Base-by-base conservation (phyloP, 2,329 filamentous ascomycete genomes). In the Sarocladium kiliense region DNA sequence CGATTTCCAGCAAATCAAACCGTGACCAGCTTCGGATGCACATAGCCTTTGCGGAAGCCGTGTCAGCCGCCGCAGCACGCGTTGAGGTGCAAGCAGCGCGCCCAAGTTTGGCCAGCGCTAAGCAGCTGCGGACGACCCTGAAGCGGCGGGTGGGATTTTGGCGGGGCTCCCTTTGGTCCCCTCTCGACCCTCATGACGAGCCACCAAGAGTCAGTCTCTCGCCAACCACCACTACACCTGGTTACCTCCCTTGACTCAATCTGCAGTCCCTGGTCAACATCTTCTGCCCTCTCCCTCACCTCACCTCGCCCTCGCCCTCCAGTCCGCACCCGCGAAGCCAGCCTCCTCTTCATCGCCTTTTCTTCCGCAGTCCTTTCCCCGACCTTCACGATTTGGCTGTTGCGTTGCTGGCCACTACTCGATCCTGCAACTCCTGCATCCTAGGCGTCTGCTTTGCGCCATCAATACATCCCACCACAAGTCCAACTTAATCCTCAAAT, bases 291-390 rank as follows among this genome's bases (percentile, higher is more conserved):
- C 39, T 14, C 44, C n/a, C 21, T 49, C 21, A 27, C 25, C n/a
- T 19, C 56, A 63, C 61, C 32, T 61, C 59, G 12, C 51, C 18
- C 34, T 39, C 34, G 34, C 30, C 7, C 44, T 6, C 2, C 19
- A n/a, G n/a, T n/a, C n/a, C n/a, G n/a, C n/a, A n/a, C n/a, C n/a
- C n/a, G n/a, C n/a, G n/a, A n/a, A n/a, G n/a, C n/a, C n/a, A n/a
- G n/a, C n/a, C n/a, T n/a, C n/a, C n/a, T n/a, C 26, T 21, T 12
- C 49, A n/a, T 19, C 57, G 64, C 61, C 32, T 61, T 59, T 41
- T 25, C 54, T n/a, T 51, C 49, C 27, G 32, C 41, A 34, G n/a
- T n/a, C n/a, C n/a, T n/a, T n/a, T n/a, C n/a, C n/a, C n/a, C n/a
- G n/a, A 32, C 30, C 23, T n/a, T 41, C 11, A 26, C 47, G 56